Conservation (phyloP, 176 grass and related monocot species). For the Phragmites australis region DNA sequence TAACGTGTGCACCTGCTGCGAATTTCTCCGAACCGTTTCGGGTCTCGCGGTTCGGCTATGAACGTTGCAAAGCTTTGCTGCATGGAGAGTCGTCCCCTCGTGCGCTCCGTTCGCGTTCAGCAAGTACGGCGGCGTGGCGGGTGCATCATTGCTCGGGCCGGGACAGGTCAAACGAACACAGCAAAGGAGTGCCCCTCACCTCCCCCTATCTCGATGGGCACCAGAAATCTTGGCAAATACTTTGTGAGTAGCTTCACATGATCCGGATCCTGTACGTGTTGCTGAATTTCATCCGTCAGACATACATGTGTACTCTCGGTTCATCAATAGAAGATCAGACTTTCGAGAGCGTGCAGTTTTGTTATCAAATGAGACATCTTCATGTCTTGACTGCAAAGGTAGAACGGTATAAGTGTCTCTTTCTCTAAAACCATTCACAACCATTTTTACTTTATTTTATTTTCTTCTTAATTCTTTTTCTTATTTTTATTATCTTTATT, state of each 20-base stretch:
- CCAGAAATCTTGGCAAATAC: slow-evolving; percentile 21
- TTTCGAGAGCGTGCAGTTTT: background rate
- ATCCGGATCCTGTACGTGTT: background rate
- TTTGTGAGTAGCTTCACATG: background rate
- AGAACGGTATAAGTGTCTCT: too few relatives aligned
- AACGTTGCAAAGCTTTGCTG: background rate
- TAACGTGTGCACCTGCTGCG: background rate
- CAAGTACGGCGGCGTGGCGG: background rate
- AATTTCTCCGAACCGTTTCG: background rate
- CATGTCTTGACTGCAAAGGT: too few relatives aligned
- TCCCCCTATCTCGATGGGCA: background rate
- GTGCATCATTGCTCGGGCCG: slow-evolving; percentile 3
- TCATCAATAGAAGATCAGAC: background rate
- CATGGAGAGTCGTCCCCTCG: background rate
- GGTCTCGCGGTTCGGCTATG: background rate
- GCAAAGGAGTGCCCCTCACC: background rate
- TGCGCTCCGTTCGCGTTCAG: background rate
- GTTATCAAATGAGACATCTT: background rate
- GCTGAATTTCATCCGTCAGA: background rate
- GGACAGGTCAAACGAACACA: background rate
- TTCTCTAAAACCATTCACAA: too few relatives aligned
- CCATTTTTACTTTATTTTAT: too few relatives aligned
- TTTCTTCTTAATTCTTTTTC: too few relatives aligned
- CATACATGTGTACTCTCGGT: background rate
- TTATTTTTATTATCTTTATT: too few relatives aligned